Percentiles rank a stretch among this genome's conserved stretches.
Conservation (phyloP, 2,329 filamentous ascomycete genomes). For the Bipolaris oryzae region DNA sequence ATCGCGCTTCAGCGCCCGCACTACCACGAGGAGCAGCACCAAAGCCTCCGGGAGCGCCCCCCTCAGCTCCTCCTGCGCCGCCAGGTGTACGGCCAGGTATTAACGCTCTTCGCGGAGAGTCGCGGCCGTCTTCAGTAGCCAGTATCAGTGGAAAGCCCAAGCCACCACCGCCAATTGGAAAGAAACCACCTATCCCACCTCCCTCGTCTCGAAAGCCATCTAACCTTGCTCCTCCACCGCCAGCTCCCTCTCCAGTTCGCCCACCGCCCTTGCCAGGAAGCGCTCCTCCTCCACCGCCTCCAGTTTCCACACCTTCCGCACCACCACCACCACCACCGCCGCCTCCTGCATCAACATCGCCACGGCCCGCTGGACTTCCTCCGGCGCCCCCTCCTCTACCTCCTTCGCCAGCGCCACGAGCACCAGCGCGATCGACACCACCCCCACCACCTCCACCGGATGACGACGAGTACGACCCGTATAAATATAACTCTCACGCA, state of each 20-base stretch:
- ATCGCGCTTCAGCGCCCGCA: constrained; percentile 58
- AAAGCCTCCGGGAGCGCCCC: constrained; percentile 53
- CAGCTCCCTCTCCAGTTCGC: constrained; percentile 51
- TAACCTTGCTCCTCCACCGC: constrained; percentile 51
- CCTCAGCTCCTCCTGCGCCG: constrained; percentile 57
- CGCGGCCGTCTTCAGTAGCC: constrained; percentile 64
- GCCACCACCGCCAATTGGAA: constrained; percentile 78
- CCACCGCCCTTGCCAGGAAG: constrained; percentile 45
- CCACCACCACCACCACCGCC: constrained; percentile 51
- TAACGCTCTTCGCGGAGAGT: constrained; percentile 61
- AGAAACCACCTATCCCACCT: constrained; percentile 70
- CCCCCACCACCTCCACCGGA: constrained; percentile 30
- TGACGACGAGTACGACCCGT: constrained; percentile 42
- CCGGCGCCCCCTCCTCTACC: constrained; percentile 22
- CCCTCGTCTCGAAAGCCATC: constrained; percentile 64
- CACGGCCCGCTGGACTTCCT: constrained; percentile 24
- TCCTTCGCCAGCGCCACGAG: constrained; percentile 28
- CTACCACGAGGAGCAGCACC: constrained; percentile 60
- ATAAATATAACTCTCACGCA: constrained; percentile 51
- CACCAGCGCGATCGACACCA: constrained; percentile 30
- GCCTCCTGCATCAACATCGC: constrained; percentile 41
- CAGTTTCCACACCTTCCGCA: constrained; percentile 50
- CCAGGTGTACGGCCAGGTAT: constrained; percentile 64
- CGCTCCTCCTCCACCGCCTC: constrained; percentile 52
- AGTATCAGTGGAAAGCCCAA: constrained; percentile 64